Base-by-base conservation (phyloP, 768 basidiomycete genomes). In the Cystobasidium tubakii region DNA sequence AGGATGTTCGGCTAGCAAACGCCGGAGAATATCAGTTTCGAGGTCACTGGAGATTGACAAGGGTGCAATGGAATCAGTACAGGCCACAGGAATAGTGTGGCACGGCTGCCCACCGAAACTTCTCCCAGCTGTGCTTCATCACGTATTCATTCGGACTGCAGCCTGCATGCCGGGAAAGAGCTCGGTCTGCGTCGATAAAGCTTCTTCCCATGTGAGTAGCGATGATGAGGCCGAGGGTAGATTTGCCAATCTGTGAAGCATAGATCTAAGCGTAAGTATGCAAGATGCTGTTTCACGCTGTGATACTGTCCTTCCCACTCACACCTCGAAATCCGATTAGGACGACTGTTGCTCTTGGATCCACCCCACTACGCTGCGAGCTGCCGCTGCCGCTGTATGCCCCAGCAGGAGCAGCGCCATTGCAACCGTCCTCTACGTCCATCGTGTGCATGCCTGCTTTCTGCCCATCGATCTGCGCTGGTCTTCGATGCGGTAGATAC, bases 121-220 rank as follows among this genome's bases (percentile, higher is more conserved):
- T 36, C 31, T 55, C 60, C 64, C 60, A 74, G 19, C 39, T 36
- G 57, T 62, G 50, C 23, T 64, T 31, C 44, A 70, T 75, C 25
- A 97, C 94, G 76, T 86, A 94, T 43, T 88, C 84, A 55, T 70
- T 76, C 29, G 76, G 69, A 1, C 73, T 75, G 53, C 75, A 66
- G 1, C 77, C 70, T 0, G 65, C 75, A 72, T 88, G 85, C 44
- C 84, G 82, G 75, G 86, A 86, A 79, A 98, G 92, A 79, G 85
- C 86, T 10, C 82, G 83, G 78, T 99, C 95, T 53, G 91, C 91
- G 77, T 99, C 95, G 78, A 92, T 81, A 79, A 88, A 86, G 0
- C 85, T 83, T 84, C 92, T 89, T 0, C 85, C 86, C 15, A 96
- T 85, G 0, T 87, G 83, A 12, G 85, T 81, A 0, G 91, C 88